Percentiles rank a stretch among this genome's conserved stretches.
phyloP scores from a whole-genome alignment of 2,329 filamentous ascomycete species.

The Balansia obtecta region DNA sequence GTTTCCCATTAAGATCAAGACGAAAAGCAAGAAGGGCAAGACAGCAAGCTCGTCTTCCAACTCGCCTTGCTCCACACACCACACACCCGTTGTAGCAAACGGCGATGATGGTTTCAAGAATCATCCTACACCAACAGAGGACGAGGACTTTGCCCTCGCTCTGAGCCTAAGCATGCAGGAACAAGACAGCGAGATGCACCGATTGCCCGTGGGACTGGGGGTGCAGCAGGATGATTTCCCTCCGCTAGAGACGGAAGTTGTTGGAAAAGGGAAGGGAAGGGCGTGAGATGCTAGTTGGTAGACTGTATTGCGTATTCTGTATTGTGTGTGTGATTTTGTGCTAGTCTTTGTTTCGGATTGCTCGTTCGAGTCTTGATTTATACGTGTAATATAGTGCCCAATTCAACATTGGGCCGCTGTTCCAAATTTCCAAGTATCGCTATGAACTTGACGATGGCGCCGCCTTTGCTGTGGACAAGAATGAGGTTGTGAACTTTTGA shows the following conservation, averaged over 20 bases:
- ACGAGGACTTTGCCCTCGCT: constrained; percentile 49
- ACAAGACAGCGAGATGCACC: constrained; percentile 20
- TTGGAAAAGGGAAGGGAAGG: constrained; percentile 31
- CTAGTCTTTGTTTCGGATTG: not conserved
- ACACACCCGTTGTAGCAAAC: constrained; percentile 17
- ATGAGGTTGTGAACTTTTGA: no score
- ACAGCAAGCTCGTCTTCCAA: constrained; percentile 17
- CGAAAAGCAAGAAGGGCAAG: constrained; percentile 28
- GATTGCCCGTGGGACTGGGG: not conserved
- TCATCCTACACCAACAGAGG: constrained; percentile 15
- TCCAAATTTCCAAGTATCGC: not conserved
- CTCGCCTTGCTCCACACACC: constrained; percentile 23
- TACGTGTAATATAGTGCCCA: not conserved
- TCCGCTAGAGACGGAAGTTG: constrained; percentile 24
- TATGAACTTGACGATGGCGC: no score
- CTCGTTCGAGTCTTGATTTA: not conserved
- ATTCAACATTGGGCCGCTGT: constrained; percentile 2
- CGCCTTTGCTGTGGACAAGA: no score
- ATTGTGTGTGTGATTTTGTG: not conserved
- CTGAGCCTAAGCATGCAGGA: constrained; percentile 48
- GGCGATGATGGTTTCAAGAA: constrained; percentile 9
- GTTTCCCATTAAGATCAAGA: constrained; percentile 37
- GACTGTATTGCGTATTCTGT: not conserved
- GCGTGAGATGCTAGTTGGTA: constrained; percentile 6
- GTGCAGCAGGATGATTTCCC: constrained; percentile 27